phyloP scores from a whole-genome alignment of 805 yeast genomes.

The Soucietia sequanensis region DNA sequence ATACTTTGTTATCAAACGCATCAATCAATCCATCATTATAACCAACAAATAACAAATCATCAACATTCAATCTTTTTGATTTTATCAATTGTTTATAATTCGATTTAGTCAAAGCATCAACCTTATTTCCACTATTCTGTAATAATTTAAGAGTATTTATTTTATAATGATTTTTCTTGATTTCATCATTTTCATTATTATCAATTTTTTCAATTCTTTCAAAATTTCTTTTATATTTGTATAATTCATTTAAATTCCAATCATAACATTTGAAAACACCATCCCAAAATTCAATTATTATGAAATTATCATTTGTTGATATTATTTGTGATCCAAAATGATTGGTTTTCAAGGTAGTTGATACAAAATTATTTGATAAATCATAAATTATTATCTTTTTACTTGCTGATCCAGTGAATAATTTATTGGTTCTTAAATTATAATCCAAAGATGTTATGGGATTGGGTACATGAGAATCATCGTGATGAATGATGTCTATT shows the following conservation, averaged over 20 bases:
- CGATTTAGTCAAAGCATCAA: constrained; percentile 1
- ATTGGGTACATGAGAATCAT: constrained; percentile 47
- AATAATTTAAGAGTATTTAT: constrained; percentile 1
- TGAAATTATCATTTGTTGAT: constrained; percentile 18
- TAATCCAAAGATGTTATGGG: constrained; percentile 49
- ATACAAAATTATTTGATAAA: not conserved
- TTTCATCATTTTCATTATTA: constrained; percentile 7
- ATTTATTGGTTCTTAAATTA: constrained; percentile 16
- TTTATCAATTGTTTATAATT: constrained; percentile 12
- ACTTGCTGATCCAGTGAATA: constrained; percentile 51
- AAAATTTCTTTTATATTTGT: constrained; percentile 8
- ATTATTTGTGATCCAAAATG: constrained; percentile 21
- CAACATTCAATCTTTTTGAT: constrained; percentile 10
- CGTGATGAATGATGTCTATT: constrained; percentile 16
- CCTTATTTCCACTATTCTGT: too few relatives aligned
- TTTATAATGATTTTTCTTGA: constrained; percentile 6
- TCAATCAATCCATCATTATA: constrained; percentile 56
- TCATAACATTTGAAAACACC: constrained; percentile 34
- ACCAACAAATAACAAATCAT: constrained; percentile 49
- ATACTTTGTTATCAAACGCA: constrained; percentile 18
- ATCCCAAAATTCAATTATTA: constrained; percentile 51
- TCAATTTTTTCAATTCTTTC: constrained; percentile 10
- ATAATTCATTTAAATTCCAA: constrained; percentile 5
- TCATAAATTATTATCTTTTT: constrained; percentile 36
- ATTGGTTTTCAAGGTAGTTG: constrained; percentile 9